Conservation (phyloP, 225 moss, liverwort and hornwort species). For the Bryum argenteum region DNA sequence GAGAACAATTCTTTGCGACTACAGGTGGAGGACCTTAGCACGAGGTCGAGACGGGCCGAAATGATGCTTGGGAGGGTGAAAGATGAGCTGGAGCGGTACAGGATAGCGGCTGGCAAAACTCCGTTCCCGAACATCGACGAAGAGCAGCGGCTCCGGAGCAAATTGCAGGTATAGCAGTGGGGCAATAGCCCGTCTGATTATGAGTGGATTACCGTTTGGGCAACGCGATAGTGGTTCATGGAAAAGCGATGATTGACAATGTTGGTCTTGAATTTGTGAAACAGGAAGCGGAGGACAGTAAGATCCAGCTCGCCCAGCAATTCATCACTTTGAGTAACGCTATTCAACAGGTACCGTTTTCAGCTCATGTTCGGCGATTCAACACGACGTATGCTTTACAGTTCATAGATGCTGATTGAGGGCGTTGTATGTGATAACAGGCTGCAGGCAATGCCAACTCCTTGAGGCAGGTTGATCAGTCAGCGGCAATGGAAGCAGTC, state of each 20-base stretch:
- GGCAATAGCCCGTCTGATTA: neutral
- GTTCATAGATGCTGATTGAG: conserved; percentile 15
- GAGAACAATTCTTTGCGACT: conserved; percentile 74
- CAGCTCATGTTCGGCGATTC: neutral
- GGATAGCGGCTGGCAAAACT: conserved; percentile 77
- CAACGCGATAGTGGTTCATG: neutral
- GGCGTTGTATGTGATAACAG: conserved; percentile 33
- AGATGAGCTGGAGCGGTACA: conserved; percentile 82
- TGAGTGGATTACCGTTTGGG: too few relatives aligned
- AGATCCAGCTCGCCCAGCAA: conserved; percentile 85
- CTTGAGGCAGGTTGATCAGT: conserved; percentile 64
- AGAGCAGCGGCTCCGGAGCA: conserved; percentile 74
- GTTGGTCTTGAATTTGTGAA: neutral
- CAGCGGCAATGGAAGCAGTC: conserved; percentile 70
- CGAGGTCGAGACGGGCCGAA: conserved; percentile 72
- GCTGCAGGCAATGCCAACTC: conserved; percentile 66
- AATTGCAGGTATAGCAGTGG: conserved; percentile 61
- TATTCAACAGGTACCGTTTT: conserved; percentile 66
- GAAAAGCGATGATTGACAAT: conserved; percentile 21
- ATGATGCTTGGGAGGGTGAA: conserved; percentile 73
- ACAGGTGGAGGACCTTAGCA: conserved; percentile 75
- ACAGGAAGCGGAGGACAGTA: conserved; percentile 87
- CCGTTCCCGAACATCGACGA: conserved; percentile 84
- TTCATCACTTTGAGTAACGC: conserved; percentile 67
- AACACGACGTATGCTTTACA: neutral